phyloP scores from a whole-genome alignment of 768 basidiomycete genomes.

The Rickenella mellea region DNA sequence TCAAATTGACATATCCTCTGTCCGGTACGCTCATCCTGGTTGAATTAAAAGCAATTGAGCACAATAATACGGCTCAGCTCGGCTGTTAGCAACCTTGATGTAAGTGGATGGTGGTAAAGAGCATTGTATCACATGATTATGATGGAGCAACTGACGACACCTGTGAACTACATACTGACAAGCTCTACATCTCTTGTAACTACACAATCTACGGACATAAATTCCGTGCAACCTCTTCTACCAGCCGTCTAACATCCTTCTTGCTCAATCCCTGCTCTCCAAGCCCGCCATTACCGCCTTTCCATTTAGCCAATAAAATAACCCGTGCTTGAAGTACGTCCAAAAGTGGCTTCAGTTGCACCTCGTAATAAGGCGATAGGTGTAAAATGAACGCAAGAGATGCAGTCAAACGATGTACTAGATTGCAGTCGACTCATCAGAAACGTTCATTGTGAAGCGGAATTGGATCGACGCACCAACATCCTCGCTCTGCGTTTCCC shows the following conservation, averaged over 20 bases:
- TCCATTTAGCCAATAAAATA: slow-evolving; percentile 50
- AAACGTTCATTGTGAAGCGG: not conserved
- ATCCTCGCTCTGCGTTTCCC: slow-evolving; percentile 69
- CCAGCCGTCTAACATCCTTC: slow-evolving; percentile 55
- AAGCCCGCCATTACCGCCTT: slow-evolving; percentile 31
- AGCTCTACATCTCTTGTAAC: no score
- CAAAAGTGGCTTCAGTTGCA: slow-evolving; percentile 45
- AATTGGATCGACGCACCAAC: slow-evolving; percentile 41
- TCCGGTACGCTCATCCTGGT: no score
- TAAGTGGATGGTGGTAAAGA: no score
- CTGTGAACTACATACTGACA: no score
- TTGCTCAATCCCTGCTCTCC: slow-evolving; percentile 44
- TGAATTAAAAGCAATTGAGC: no score
- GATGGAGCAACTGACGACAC: no score
- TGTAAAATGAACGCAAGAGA: slow-evolving; percentile 70
- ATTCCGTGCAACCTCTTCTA: slow-evolving; percentile 50
- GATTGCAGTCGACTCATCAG: not conserved
- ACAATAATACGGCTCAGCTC: no score
- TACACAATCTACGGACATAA: slow-evolving; percentile 21
- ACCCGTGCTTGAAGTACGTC: slow-evolving; percentile 59
- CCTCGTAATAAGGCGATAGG: slow-evolving; percentile 59
- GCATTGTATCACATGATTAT: no score
- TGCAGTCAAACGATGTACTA: slow-evolving; percentile 78
- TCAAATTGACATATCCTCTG: slow-evolving; percentile 31
- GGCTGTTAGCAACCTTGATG: no score